Conservation (phyloP, 345 rosid species). For the Odontarrhena argentea region DNA sequence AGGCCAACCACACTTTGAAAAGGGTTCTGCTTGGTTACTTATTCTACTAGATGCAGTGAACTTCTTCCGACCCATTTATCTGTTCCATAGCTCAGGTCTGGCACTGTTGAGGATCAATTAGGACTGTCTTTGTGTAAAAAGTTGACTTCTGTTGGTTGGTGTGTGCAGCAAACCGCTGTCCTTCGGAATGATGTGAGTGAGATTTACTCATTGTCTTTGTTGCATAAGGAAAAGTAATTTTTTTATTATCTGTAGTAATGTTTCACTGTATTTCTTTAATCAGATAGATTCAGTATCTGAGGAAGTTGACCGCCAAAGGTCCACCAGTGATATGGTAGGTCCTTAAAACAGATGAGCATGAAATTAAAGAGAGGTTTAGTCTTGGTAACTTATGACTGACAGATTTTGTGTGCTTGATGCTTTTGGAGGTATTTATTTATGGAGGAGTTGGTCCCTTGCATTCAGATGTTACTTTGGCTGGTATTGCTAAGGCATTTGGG, state of each 20-base stretch:
- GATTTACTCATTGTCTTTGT: conserved; percentile 18
- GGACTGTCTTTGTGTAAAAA: conserved; percentile 73
- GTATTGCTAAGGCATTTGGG: conserved; percentile 97
- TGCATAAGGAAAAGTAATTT: neutral
- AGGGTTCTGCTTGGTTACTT: conserved; percentile 13
- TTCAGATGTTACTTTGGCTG: conserved; percentile 88
- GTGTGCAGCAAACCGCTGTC: conserved; percentile 58
- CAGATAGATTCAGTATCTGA: conserved; percentile 97
- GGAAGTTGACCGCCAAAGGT: conserved; percentile 80
- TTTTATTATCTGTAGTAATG: conserved; percentile 20
- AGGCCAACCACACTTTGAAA: conserved; percentile 20
- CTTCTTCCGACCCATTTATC: conserved; percentile 44
- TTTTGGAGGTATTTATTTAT: conserved; percentile 70
- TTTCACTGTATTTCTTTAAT: conserved; percentile 38
- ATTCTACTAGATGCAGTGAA: conserved; percentile 27
- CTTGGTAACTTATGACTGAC: conserved; percentile 8
- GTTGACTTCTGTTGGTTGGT: conserved; percentile 82
- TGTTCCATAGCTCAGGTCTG: conserved; percentile 99
- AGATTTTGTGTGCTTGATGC: neutral
- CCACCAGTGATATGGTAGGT: conserved; percentile 76
- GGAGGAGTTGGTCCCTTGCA: conserved; percentile 98
- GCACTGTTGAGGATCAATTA: conserved; percentile 91
- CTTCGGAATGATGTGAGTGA: conserved; percentile 85
- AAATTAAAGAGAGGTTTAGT: conserved; percentile 9
- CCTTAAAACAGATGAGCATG: conserved; percentile 18